phyloP scores from a whole-genome alignment of 768 basidiomycete genomes.

The Mycena pura region DNA sequence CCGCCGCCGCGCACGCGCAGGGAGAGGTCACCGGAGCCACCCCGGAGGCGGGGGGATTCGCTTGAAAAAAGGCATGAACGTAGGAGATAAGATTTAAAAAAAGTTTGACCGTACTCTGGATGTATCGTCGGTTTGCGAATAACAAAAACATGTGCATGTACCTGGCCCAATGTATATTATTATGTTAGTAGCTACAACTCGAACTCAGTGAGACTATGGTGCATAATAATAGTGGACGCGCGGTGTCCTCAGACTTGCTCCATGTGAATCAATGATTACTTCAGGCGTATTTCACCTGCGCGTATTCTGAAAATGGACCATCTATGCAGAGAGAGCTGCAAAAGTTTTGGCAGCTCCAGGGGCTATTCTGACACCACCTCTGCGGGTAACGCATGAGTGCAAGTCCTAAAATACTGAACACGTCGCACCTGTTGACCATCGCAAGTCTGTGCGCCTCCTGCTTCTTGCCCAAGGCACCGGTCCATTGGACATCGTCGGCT shows the following conservation, averaged over 20 bases:
- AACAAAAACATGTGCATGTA: too few species aligned
- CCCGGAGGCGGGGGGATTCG: constrained; percentile 7
- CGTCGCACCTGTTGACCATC: constrained; percentile 77
- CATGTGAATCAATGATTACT: too few species aligned
- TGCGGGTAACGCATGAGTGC: neutral
- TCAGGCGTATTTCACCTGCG: too few species aligned
- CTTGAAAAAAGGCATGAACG: constrained; percentile 14
- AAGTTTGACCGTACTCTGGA: too few species aligned
- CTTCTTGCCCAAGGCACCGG: constrained; percentile 65
- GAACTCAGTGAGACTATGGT: too few species aligned
- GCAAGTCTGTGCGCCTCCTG: constrained; percentile 69
- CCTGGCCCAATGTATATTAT: too few species aligned
- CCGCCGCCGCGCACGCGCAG: neutral
- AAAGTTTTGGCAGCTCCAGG: neutral
- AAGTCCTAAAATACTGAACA: neutral
- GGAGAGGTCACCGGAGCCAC: neutral
- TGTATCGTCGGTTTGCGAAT: too few species aligned
- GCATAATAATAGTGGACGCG: too few species aligned
- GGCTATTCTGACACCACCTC: constrained; percentile 13
- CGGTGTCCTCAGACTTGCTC: too few species aligned
- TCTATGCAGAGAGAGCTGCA: too few species aligned
- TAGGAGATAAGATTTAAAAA: constrained; percentile 5
- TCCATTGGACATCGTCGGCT: constrained; percentile 41
- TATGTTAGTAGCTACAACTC: too few species aligned
- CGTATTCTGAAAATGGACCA: neutral